Evolutionary conservation across 2,329 filamentous ascomycete genomes (phyloP).

Genomic region (Raffaelea deltoideospora): DNA sequence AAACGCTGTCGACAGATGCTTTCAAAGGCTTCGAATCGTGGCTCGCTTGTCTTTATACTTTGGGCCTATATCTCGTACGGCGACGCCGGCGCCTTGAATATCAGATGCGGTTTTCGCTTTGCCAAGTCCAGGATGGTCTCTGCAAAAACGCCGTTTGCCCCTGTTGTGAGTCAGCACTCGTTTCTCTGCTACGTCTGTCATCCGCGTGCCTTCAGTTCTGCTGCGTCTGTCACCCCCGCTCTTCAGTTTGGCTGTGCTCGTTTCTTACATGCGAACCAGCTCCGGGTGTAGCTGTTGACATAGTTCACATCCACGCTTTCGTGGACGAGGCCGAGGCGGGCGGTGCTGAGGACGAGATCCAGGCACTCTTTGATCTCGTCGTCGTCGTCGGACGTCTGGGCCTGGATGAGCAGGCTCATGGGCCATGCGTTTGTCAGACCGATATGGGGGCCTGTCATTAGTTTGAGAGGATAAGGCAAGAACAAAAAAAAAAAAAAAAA

Average conservation of each 20-base stretch:
- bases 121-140: conserved; percentile 84
- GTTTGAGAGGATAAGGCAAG: not conserved
- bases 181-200: not conserved
- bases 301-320: conserved; percentile 78
- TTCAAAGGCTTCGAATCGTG: too few relatives aligned
- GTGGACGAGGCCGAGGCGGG: conserved; percentile 67
- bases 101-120: conserved; percentile 70
- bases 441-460: conserved; percentile 43
- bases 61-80: conserved; percentile 39
- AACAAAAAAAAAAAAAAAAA: not conserved
- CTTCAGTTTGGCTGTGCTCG: not conserved
- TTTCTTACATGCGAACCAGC: conserved; percentile 71
- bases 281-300: conserved; percentile 54
- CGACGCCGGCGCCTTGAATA: conserved; percentile 54
- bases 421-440: conserved; percentile 90
- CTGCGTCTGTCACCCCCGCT: not conserved
- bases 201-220: not conserved
- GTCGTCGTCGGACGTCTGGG: conserved; percentile 74
- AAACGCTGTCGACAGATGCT: too few relatives aligned
- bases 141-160: conserved; percentile 94
- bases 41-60: too few relatives aligned
- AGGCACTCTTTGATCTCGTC: conserved; percentile 65
- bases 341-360: conserved; percentile 58
- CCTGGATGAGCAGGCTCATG: conserved; percentile 85
- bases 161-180: conserved; percentile 13